A percentile compares a stretch with the other conserved stretches of the same genome.
Evolutionary conservation across 306 rosid genomes (phyloP).

Genomic region (Cucurbita pepo): DNA sequence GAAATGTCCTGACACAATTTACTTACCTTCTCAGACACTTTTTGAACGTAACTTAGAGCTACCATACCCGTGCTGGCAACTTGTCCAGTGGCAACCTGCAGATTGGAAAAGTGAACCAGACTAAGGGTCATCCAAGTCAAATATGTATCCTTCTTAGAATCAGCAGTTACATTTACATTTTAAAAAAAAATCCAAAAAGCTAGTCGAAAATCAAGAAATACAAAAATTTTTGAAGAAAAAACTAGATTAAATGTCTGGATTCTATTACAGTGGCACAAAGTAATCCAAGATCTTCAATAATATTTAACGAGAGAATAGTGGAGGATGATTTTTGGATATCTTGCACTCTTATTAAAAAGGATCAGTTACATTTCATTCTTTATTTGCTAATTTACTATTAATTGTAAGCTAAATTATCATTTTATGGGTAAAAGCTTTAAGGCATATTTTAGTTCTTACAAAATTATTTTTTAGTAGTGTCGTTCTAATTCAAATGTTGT

Average conservation of each 20-base stretch:
- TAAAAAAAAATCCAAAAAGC: not conserved
- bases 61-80: slow-evolving; percentile 93
- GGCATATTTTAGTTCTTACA: not conserved
- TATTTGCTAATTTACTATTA: not conserved
- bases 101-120: not conserved
- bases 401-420: not conserved
- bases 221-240: not conserved
- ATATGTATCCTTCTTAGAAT: not conserved
- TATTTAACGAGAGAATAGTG: not conserved
- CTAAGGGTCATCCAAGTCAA: not conserved
- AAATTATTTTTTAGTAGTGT: not conserved
- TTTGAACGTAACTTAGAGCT: slow-evolving; percentile 90
- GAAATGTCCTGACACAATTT: not conserved
- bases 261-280: not conserved
- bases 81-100: slow-evolving; percentile 92
- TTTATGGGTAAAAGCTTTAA: not conserved
- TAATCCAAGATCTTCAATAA: not conserved
- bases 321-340: not conserved
- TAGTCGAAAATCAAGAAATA: not conserved
- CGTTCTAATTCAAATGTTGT: not conserved
- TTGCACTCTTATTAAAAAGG: not conserved
- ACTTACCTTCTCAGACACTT: slow-evolving; percentile 87
- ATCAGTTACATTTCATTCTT: not conserved
- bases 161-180: not conserved
- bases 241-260: not conserved